A percentile compares a stretch with the other conserved stretches of the same genome.
These are phyloP conservation scores for Gynostemma pentaphyllum DNA, from an alignment of 306 rosid genomes.

Conservation along the genomic window DNA sequence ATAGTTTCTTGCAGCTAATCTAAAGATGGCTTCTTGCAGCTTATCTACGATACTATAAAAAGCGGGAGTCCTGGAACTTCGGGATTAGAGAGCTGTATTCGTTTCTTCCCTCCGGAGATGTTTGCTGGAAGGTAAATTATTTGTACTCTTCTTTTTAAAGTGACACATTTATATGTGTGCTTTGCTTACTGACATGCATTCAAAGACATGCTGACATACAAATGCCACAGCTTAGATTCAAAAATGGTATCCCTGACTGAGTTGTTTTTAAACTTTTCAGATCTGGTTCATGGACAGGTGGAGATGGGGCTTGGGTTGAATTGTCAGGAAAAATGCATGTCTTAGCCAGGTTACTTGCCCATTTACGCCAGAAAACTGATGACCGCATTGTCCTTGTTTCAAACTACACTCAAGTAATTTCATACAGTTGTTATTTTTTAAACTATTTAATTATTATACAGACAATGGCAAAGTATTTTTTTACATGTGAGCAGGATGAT, in stretches of 20 bases:
- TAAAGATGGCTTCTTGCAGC: slow-evolving; percentile 58
- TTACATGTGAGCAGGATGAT: background rate
- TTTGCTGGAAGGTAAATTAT: slow-evolving; percentile 72
- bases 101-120: slow-evolving; percentile 83
- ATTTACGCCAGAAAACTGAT: slow-evolving; percentile 61
- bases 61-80: slow-evolving; percentile 89
- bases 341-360: slow-evolving; percentile 83
- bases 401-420: slow-evolving; percentile 86
- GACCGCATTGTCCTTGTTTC: slow-evolving; percentile 96
- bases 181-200: no score
- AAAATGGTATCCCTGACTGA: slow-evolving; percentile 2
- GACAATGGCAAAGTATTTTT: background rate
- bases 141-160: no score
- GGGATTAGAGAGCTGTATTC: slow-evolving; percentile 89
- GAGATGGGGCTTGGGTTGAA: slow-evolving; percentile 92
- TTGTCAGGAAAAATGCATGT: slow-evolving; percentile 97
- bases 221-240: background rate
- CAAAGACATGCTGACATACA: background rate
- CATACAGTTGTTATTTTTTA: background rate
- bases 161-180: no score
- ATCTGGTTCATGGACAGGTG: slow-evolving; percentile 90
- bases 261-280: slow-evolving; percentile 25
- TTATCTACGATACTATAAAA: slow-evolving; percentile 70
- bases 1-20: slow-evolving; percentile 54
- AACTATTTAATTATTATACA: background rate